Evolutionary conservation across 1,139 yeast species (phyloP), one percentile per base, ranked within the genome.

Genomic region (Magnusiomyces magnusii): DNA sequence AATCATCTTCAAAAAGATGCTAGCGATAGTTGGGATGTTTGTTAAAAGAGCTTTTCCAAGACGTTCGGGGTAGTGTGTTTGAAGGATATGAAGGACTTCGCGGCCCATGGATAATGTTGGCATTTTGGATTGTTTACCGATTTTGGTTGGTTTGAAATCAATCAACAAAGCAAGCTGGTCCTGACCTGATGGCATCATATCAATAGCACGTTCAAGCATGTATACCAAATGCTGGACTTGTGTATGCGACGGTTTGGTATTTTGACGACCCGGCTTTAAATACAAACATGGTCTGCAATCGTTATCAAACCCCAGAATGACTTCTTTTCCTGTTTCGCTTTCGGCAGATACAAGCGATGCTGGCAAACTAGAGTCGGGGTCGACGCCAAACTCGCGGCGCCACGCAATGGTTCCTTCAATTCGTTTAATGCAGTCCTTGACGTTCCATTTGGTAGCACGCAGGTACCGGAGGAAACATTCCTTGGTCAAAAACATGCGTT

Each of bases 61-160:
- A 67, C 98, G 80, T 73, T 93, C 99, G 1, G 98, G 98, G 71
- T 93, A 93, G 71, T 93, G 98, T 23, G 95, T 91, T 75, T 93
- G 97, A 66, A 92, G 77, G 66, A 91, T 89, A 70, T 85, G 87
- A 62, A 92, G 76, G 49, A 91, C 96, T 71, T 89, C 95, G 63
- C 89, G 83, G 31, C 95, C 87, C 28, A 78, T 86, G 47, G 87
- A 81, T 44, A 93, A 78, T 0, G 97, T 91, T 2, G 99, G 99
- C 55, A 90, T 81, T 71, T 88, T 90, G 54, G 82, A 75, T 68
- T 73, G 84, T 74, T 70, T 83, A 74, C 60, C 86, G 27, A 68
- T 61, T 76, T 77, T 76, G 63, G 83, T 81, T 49, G 83, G 86
- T 72, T 91, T 89, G 73, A 92, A 93, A 73, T 93, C 98, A 63